Conservation (phyloP, 1,284 basidiomycete species). For the Fomitiporia mediterranea region DNA sequence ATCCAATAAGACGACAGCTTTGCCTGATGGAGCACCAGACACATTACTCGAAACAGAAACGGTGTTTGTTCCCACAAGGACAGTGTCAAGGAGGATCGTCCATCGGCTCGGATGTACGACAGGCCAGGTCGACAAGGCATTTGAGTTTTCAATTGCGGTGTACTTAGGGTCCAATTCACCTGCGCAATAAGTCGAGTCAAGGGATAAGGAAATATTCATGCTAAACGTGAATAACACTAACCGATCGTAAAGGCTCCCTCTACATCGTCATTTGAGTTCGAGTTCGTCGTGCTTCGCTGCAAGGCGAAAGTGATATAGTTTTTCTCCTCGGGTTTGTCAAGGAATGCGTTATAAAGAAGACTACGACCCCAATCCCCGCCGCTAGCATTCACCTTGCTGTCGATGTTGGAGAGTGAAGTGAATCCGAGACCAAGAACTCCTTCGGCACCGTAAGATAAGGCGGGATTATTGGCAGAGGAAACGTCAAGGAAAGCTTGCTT, state of each 20-base stretch:
- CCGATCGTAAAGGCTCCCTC: conserved; percentile 69
- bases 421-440: conserved; percentile 81
- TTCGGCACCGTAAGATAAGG: conserved; percentile 60
- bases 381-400: conserved; percentile 52
- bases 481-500: conserved; percentile 68
- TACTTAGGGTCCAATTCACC: conserved; percentile 66
- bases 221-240: conserved; percentile 27
- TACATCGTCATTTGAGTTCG: conserved; percentile 46
- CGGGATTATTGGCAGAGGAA: conserved; percentile 57
- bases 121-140: conserved; percentile 68
- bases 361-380: conserved; percentile 57
- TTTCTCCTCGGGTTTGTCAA: conserved; percentile 57
- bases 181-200: conserved; percentile 24
- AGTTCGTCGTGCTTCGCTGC: conserved; percentile 50
- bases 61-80: conserved; percentile 51
- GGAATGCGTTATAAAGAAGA: conserved; percentile 70
- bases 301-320: conserved; percentile 77
- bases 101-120: conserved; percentile 55
- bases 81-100: conserved; percentile 68
- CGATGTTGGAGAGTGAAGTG: conserved; percentile 65
- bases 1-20: conserved; percentile 68
- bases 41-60: conserved; percentile 51
- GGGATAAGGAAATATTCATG: conserved; percentile 9
- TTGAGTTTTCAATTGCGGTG: conserved; percentile 46
- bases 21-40: conserved; percentile 52